Evolutionary conservation across 257 asterid species (phyloP), one percentile per base, ranked within the genome.

Genomic region (Lantana camara): DNA sequence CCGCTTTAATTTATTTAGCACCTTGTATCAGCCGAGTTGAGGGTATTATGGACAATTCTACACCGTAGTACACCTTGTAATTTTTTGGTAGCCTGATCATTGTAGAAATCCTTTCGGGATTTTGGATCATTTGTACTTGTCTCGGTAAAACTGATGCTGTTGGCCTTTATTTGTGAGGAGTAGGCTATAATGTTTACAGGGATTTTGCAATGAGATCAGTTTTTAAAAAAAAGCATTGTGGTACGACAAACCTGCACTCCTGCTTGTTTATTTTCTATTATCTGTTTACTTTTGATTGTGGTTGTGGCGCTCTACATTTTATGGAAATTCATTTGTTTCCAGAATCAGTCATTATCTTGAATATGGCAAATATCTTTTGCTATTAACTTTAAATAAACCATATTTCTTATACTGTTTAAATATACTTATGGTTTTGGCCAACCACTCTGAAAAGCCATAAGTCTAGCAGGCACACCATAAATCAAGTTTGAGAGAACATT

Each of bases 41-140:
- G 49, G 64, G 62, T 76, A 37, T 64, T 74, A 64, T 41, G 29
- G 66, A 17, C 12, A 13, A 35, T 55, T 63, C 52, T 70, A 17
- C 24, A 40, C 57, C 66, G 60, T 64, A 51, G 50, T 51, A 64
- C n/a, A n/a, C n/a, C n/a, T 63, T 53, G 66, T 72, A 30, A 44
- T 27, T 63, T 54, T 69, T 73, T 70, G n/a, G 75, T 66, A 22
- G 57, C 71, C 72, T n/a, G n/a, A n/a, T n/a, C n/a, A 62, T 74
- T 53, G 46, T 71, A 60, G 73, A 58, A 38, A 54, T 32, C 32
- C 4, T 58, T 64, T 46, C 9, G 42, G 54, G 23, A 44, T 38
- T 49, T 57, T 41, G 37, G 29, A 23, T 53, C 40, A 40, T 42
- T 37, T 57, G 49, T 66, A 38, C 19, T 42, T 55, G 57, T 24